phyloP scores from a whole-genome alignment of 139 green algal genomes.

The Chlamydomonas applanata region DNA sequence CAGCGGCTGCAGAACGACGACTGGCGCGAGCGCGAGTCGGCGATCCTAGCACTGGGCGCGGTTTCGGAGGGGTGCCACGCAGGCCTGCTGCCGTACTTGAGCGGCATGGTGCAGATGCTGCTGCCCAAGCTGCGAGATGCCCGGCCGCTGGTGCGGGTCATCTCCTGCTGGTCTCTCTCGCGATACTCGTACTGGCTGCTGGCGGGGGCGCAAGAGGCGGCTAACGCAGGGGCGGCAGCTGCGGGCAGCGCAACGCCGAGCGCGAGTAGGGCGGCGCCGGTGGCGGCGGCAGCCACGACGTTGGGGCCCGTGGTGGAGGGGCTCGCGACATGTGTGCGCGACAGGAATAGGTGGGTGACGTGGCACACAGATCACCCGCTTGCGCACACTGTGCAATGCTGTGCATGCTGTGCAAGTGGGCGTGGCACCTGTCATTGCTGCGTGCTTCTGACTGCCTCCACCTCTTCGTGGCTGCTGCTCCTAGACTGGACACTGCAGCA shows the following conservation, averaged over 20 bases:
- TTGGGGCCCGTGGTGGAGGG: conserved; percentile 52
- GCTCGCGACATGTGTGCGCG: conserved; percentile 66
- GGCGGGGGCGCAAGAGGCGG: conserved; percentile 5
- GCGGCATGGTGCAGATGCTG: conserved; percentile 78
- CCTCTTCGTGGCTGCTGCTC: too few species aligned
- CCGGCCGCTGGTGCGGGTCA: conserved; percentile 83
- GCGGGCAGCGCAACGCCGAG: conserved; percentile 5
- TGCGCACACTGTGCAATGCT: too few species aligned
- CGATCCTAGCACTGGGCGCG: conserved; percentile 90
- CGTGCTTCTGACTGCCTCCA: too few species aligned
- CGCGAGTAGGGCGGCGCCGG: conserved; percentile 4
- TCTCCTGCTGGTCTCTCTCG: conserved; percentile 88
- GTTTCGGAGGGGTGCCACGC: conserved; percentile 83
- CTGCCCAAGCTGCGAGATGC: conserved; percentile 71
- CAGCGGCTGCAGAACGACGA: conserved; percentile 56
- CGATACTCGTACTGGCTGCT: conserved; percentile 85
- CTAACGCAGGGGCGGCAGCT: not conserved
- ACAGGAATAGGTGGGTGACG: conserved; percentile 66
- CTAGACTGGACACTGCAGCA: too few species aligned
- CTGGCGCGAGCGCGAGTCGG: conserved; percentile 77
- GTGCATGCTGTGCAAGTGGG: too few species aligned
- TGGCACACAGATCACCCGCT: too few species aligned
- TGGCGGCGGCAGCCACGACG: not conserved
- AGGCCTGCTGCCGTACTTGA: conserved; percentile 73
- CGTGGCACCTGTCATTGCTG: too few species aligned